Base-by-base conservation (phyloP, 129 eudicot species). In the Apium graveolens region DNA sequence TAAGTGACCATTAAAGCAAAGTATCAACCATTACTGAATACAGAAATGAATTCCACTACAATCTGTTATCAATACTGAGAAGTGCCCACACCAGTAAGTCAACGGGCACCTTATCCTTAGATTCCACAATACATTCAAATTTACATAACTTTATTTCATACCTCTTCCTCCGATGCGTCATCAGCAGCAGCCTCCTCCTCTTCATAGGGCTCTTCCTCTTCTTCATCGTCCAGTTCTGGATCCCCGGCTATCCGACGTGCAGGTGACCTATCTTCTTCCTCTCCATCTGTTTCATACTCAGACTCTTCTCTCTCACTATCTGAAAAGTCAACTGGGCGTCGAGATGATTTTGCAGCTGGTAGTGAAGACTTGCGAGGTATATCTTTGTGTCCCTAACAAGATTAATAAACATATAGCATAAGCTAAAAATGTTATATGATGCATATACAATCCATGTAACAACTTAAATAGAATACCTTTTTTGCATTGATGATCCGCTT, bases 261-360 rank as follows among this genome's bases (percentile, higher is more conserved):
- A 13, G 93, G 89, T 45, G 87, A 45, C 85, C 84, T 76, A 69
- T 95, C 96, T 5, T 94, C 97, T 78, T 90, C 99, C 49, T 90
- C 99, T 69, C 91, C 99, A 72, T 96, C 99, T 13, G 95, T 96
- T 87, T 96, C 99, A 87, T 96, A 96, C 81, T 96, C 97, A 44
- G 97, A 90, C 48, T 90, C 99, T 80, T 90, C 99, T 75, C 83
- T 86, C 81, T 96, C 99, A 73, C 95, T 92, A 66, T 91, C 99
- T 75, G 88, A 88, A 84, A 88, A 90, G 43, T 95, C 97, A 60
- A 87, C 76, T 16, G 97, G 95, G 43, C 88, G 97, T 80, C 95
- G 91, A 70, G 97, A 90, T 72, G 96, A 74, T 80, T 89, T 95
- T 37, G 88, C 44, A 73, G 83, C 84, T 42, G 91, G 78, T 53